phyloP scores from a whole-genome alignment of 108 stramenopile genomes.

The Aurantiochytrium sp. region DNA sequence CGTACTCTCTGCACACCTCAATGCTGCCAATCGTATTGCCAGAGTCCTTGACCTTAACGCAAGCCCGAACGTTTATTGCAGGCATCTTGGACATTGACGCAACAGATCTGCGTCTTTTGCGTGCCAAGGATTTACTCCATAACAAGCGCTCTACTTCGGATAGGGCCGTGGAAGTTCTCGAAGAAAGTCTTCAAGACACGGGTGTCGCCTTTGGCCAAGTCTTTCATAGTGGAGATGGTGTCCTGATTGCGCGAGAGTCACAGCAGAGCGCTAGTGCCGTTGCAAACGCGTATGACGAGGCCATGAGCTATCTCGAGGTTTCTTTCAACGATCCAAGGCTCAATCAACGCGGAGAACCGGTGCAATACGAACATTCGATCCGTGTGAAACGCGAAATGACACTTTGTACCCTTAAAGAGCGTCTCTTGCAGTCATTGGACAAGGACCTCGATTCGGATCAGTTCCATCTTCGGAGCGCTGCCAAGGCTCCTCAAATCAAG shows the following conservation, averaged over 20 bases:
- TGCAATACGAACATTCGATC: background rate
- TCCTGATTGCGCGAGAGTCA: background rate
- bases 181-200: background rate
- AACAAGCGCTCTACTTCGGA: background rate
- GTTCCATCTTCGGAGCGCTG: background rate
- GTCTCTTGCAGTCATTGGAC: background rate
- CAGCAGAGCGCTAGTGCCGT: background rate
- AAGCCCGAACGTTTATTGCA: background rate
- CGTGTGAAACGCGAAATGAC: background rate
- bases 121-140: background rate
- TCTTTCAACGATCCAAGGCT: background rate
- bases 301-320: background rate
- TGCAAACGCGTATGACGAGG: background rate
- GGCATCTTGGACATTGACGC: background rate
- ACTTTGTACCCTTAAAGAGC: background rate
- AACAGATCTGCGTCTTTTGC: background rate
- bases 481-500: background rate
- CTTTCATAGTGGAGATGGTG: background rate
- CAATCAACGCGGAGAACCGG: background rate
- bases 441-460: background rate
- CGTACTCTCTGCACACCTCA: background rate
- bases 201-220: background rate
- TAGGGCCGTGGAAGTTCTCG: background rate
- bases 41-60: background rate
- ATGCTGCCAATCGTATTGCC: background rate